These are phyloP conservation scores for Wickerhamomyces queroliae DNA, from an alignment of 805 yeast genomes.

Conservation along the genomic window DNA sequence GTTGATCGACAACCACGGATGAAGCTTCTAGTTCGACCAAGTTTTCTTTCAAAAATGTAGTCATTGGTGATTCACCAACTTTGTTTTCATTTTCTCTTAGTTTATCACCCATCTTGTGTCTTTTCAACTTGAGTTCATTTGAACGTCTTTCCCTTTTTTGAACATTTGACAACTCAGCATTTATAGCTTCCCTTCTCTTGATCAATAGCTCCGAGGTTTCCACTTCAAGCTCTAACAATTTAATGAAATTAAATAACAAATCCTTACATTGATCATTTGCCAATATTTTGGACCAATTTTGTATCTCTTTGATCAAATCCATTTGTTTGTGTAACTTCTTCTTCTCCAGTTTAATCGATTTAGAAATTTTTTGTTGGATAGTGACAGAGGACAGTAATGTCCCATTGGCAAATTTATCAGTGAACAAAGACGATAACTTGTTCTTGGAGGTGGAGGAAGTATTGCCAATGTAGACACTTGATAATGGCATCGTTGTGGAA, in stretches of 20 bases:
- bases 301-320: constrained; percentile 34
- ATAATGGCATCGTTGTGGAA: constrained; percentile 12
- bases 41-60: constrained; percentile 40
- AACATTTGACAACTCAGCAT: constrained; percentile 38
- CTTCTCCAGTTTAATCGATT: constrained; percentile 33
- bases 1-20: constrained; percentile 47
- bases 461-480: constrained; percentile 8
- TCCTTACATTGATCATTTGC: constrained; percentile 33
- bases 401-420: constrained; percentile 17
- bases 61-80: constrained; percentile 38
- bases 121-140: constrained; percentile 30
- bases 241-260: constrained; percentile 34
- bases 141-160: constrained; percentile 45
- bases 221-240: constrained; percentile 32
- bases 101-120: constrained; percentile 31
- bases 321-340: constrained; percentile 30
- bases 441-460: constrained; percentile 8
- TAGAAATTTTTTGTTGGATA: constrained; percentile 28
- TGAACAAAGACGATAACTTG: constrained; percentile 18
- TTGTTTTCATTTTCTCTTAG: constrained; percentile 38
- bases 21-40: constrained; percentile 46
- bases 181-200: constrained; percentile 38
- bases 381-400: constrained; percentile 21
- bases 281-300: constrained; percentile 35
- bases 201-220: constrained; percentile 29